Percentiles rank a stretch among this genome's conserved stretches.
Evolutionary conservation across 148 eudicot genomes (phyloP).

Genomic region (Persicaria tinctoria): DNA sequence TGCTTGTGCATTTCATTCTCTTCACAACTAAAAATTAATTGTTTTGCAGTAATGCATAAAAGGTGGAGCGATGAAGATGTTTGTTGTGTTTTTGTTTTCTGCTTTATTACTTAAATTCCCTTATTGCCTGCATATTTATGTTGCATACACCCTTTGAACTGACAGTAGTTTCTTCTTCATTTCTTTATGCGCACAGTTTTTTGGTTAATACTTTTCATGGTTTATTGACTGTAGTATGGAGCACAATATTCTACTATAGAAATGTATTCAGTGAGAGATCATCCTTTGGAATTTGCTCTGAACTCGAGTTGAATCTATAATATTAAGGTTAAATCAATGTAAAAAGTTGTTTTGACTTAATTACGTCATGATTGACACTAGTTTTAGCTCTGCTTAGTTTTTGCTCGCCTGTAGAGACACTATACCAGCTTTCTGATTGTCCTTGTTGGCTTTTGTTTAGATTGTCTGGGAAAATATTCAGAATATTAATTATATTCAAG

Average conservation of each 20-base stretch:
- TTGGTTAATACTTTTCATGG: not conserved
- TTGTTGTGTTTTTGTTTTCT: no score
- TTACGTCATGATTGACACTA: not conserved
- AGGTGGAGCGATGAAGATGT: not conserved
- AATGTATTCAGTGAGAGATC: not conserved
- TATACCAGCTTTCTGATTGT: not conserved
- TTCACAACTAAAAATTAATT: not conserved
- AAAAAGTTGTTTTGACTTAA: not conserved
- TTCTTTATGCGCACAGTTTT: not conserved
- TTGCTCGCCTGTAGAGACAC: not conserved
- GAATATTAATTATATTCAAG: not conserved
- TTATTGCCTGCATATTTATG: not conserved
- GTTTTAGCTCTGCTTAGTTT: not conserved
- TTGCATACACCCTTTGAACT: slow-evolving; percentile 1
- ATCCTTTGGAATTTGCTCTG: not conserved
- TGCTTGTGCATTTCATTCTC: not conserved
- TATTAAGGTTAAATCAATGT: not conserved
- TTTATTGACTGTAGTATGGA: not conserved
- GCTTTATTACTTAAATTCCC: no score
- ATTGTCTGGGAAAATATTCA: not conserved
- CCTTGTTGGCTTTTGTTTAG: not conserved
- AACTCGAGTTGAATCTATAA: not conserved
- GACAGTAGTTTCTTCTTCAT: not conserved
- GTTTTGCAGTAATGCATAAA: not conserved
- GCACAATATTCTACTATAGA: not conserved